Conservation (phyloP, 2,329 filamentous ascomycete genomes). For the Pyrenophora teres region DNA sequence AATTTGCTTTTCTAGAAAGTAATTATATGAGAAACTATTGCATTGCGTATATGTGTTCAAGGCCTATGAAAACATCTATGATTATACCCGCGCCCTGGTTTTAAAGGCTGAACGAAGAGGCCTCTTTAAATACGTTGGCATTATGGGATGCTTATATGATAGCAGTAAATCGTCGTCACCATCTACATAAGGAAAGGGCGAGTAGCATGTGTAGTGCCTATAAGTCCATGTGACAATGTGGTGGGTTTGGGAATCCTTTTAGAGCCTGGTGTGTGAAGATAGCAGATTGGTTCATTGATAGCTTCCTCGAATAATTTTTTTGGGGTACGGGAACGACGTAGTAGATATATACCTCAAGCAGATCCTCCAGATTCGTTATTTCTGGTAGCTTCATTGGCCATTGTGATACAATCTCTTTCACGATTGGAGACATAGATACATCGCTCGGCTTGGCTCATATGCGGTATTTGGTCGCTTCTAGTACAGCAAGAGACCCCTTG, state of each 20-base stretch:
- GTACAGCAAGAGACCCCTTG: conserved; percentile 26
- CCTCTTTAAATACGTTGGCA: too few species aligned
- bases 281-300: conserved; percentile 28
- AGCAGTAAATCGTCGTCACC: conserved; percentile 46
- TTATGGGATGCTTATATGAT: conserved; percentile 14
- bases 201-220: conserved; percentile 48
- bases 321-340: conserved; percentile 18
- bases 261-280: conserved; percentile 45
- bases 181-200: conserved; percentile 40
- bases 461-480: conserved; percentile 23
- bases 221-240: conserved; percentile 38
- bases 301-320: conserved; percentile 26
- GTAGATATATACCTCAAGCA: conserved; percentile 14
- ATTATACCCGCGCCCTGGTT: conserved; percentile 44
- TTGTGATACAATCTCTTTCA: conserved; percentile 14
- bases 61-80: conserved; percentile 47
- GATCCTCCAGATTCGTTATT: conserved; percentile 19
- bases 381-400: conserved; percentile 18
- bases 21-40: conserved; percentile 35
- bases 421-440: conserved; percentile 6
- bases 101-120: too few species aligned
- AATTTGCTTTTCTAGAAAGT: conserved; percentile 24
- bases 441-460: conserved; percentile 22
- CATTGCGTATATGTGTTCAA: conserved; percentile 31
- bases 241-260: conserved; percentile 47